Conservation (phyloP, 2,329 filamentous ascomycete species). For the Trichophyton mentagrophytes region DNA sequence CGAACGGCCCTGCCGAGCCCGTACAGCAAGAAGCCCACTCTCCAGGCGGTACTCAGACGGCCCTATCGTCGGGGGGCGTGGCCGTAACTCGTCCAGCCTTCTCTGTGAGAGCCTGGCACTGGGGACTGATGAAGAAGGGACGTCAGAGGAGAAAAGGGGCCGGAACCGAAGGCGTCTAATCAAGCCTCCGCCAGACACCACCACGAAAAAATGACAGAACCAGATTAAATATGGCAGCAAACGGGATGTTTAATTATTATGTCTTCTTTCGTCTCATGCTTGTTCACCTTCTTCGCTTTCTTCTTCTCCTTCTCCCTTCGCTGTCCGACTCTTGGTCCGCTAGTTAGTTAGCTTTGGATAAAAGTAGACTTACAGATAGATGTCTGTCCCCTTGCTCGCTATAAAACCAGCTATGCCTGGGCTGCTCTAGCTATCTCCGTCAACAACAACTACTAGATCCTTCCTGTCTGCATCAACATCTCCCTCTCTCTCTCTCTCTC, state of each 20-base stretch:
- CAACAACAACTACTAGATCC: background rate
- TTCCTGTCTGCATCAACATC: background rate
- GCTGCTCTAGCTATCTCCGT: no score
- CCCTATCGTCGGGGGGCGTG: conserved; percentile 11
- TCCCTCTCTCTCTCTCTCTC: background rate
- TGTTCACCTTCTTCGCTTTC: background rate
- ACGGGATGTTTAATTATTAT: background rate
- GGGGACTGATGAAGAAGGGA: conserved; percentile 8
- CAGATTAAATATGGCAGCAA: background rate
- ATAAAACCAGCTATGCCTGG: no score
- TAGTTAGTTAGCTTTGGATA: no score
- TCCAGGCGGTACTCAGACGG: background rate
- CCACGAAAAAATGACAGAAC: conserved; percentile 6
- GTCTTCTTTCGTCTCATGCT: background rate
- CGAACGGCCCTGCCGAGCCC: conserved; percentile 17
- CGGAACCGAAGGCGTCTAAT: conserved; percentile 7
- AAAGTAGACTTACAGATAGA: conserved; percentile 1
- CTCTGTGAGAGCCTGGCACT: background rate
- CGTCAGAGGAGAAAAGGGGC: conserved; percentile 7
- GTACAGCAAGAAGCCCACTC: conserved; percentile 5
- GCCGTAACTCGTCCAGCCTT: conserved; percentile 14
- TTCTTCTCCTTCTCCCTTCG: conserved; percentile 1
- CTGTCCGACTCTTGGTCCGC: background rate
- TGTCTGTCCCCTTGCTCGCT: background rate
- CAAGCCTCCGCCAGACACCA: conserved; percentile 8